These are phyloP conservation scores for Peronospora farinosa DNA, from an alignment of 352 stramenopile genomes.

Conservation along the genomic window DNA sequence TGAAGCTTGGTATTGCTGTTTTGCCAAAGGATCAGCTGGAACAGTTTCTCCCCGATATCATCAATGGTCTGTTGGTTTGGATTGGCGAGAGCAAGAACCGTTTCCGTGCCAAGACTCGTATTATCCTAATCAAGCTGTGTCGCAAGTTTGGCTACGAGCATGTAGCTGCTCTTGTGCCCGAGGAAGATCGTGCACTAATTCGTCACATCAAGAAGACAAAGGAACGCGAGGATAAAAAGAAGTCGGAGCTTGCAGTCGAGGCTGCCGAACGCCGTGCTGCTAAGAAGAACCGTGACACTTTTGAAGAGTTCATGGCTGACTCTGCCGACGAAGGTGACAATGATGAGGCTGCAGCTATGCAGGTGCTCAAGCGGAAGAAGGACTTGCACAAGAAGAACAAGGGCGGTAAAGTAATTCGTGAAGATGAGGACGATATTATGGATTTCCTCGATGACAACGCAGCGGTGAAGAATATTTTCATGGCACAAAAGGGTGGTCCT, in stretches of 20 bases:
- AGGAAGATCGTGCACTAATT: constrained; percentile 87
- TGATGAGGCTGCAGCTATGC: constrained; percentile 72
- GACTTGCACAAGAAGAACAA: constrained; percentile 68
- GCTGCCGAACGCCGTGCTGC: constrained; percentile 36
- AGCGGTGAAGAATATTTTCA: constrained; percentile 85
- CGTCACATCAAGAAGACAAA: constrained; percentile 95
- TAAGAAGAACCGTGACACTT: constrained; percentile 49
- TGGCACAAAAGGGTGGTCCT: constrained; percentile 18
- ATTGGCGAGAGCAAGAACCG: constrained; percentile 92
- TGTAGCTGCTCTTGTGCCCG: constrained; percentile 84
- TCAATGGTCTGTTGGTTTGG: constrained; percentile 89
- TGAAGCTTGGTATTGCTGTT: constrained; percentile 92
- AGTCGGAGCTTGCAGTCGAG: constrained; percentile 57
- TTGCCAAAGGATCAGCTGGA: constrained; percentile 86
- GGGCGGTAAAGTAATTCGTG: constrained; percentile 72
- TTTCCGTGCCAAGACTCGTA: constrained; percentile 93
- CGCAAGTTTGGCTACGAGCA: constrained; percentile 91
- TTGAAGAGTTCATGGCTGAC: constrained; percentile 81
- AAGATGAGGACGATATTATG: constrained; percentile 85
- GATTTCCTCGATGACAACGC: constrained; percentile 90
- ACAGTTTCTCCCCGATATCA: constrained; percentile 87
- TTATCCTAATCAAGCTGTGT: constrained; percentile 94
- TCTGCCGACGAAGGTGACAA: constrained; percentile 78
- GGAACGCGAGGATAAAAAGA: constrained; percentile 86
- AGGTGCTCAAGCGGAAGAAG: constrained; percentile 76